A percentile compares a stretch with the other conserved stretches of the same genome.
These are phyloP conservation scores for Sclerotinia glacialis DNA, from an alignment of 2,329 filamentous ascomycete genomes.

Conservation along the genomic window DNA sequence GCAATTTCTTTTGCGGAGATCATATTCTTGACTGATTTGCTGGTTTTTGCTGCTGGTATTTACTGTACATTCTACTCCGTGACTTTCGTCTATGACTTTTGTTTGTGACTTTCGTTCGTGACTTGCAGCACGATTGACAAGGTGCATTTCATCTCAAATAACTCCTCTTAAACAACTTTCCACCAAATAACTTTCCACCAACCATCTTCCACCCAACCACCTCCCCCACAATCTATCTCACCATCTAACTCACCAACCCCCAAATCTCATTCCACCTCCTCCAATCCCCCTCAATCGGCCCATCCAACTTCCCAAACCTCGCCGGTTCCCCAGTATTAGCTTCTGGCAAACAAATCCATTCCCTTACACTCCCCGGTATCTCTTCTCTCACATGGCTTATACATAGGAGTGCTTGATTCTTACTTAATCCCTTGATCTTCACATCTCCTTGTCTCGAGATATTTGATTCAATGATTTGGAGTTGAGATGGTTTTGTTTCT, in stretches of 20 bases:
- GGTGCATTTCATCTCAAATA: too few relatives aligned
- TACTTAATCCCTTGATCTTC: constrained; percentile 59
- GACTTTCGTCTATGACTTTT: too few relatives aligned
- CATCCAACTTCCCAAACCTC: constrained; percentile 62
- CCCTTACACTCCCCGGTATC: constrained; percentile 75
- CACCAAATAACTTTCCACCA: neutral
- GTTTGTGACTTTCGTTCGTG: too few relatives aligned
- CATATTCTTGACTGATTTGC: too few relatives aligned
- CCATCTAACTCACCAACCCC: constrained; percentile 35
- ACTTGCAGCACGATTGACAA: too few relatives aligned
- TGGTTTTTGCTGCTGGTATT: too few relatives aligned
- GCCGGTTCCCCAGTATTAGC: constrained; percentile 60
- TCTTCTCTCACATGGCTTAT: constrained; percentile 91
- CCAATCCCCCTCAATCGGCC: constrained; percentile 56
- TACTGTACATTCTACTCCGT: too few relatives aligned
- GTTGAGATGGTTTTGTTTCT: neutral
- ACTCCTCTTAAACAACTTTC: too few relatives aligned
- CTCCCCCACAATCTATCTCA: neutral
- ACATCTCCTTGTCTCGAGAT: constrained; percentile 46
- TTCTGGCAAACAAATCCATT: constrained; percentile 85
- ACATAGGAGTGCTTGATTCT: constrained; percentile 79
- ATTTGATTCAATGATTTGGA: constrained; percentile 47
- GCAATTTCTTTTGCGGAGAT: too few relatives aligned
- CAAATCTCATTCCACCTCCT: constrained; percentile 65
- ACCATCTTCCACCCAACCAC: neutral